Conservation (phyloP, 2,329 filamentous ascomycete genomes). For the Ceratocystis cubensis region DNA sequence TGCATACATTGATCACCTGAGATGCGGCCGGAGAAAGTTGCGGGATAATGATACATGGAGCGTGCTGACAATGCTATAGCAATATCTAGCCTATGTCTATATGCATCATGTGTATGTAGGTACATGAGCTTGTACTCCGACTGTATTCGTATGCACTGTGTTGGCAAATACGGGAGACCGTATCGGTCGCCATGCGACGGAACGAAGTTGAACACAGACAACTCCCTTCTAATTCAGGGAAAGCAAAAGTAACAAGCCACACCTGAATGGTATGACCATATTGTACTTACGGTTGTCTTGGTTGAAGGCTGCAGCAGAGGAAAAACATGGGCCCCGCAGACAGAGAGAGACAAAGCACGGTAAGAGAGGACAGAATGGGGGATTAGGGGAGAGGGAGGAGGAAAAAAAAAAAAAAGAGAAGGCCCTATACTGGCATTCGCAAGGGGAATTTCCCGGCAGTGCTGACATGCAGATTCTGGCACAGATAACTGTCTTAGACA, state of each 20-base stretch:
- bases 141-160: slow-evolving; percentile 5
- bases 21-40: background rate
- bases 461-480: background rate
- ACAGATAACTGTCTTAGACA: background rate
- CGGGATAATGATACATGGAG: slow-evolving; percentile 4
- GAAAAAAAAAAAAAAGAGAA: too few species aligned
- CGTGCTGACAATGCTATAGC: background rate
- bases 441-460: background rate
- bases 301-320: background rate
- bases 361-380: background rate
- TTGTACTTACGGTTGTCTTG: background rate
- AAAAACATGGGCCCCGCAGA: background rate
- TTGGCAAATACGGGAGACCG: slow-evolving; percentile 1
- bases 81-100: background rate
- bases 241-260: background rate
- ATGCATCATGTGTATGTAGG: background rate
- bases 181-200: slow-evolving; percentile 3
- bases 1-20: background rate
- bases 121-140: background rate
- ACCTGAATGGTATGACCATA: slow-evolving; percentile 3
- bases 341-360: background rate
- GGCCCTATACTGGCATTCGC: background rate
- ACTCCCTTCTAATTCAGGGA: background rate
- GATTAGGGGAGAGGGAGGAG: too few species aligned
- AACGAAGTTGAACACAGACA: slow-evolving; percentile 6